These are phyloP conservation scores for Neonectria sp. DNA, from an alignment of 2,329 filamentous ascomycete genomes.

Conservation along the genomic window DNA sequence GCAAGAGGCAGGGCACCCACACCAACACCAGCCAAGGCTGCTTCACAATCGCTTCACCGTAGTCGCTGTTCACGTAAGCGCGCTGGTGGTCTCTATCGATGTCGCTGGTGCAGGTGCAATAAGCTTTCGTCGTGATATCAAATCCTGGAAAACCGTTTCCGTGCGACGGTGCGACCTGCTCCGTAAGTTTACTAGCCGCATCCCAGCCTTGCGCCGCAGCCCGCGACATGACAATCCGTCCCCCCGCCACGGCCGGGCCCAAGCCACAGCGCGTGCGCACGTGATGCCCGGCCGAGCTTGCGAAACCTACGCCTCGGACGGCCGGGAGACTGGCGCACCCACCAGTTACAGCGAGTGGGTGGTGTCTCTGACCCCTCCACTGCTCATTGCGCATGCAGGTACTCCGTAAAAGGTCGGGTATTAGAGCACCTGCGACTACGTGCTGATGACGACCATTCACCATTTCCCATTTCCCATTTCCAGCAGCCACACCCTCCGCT, in stretches of 20 bases:
- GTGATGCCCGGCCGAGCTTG: slow-evolving; percentile 35
- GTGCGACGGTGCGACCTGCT: slow-evolving; percentile 21
- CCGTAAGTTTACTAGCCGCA: slow-evolving; percentile 19
- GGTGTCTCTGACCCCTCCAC: slow-evolving; percentile 2
- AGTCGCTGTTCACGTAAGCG: slow-evolving; percentile 8
- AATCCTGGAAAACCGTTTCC: slow-evolving; percentile 20
- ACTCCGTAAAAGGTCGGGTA: no score
- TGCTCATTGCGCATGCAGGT: neutral
- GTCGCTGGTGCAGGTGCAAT: neutral
- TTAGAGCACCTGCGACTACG: neutral
- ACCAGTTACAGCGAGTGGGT: neutral
- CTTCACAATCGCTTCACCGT: neutral
- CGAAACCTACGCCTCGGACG: slow-evolving; percentile 4
- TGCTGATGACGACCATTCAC: neutral
- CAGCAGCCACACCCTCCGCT: slow-evolving; percentile 22
- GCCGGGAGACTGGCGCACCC: slow-evolving; percentile 2
- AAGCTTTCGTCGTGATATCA: neutral
- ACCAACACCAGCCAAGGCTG: neutral
- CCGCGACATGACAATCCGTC: slow-evolving; percentile 6
- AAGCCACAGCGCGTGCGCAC: slow-evolving; percentile 47
- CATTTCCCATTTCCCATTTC: neutral
- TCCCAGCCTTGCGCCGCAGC: slow-evolving; percentile 38
- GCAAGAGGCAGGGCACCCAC: slow-evolving; percentile 1
- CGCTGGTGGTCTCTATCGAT: neutral
- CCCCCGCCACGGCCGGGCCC: slow-evolving; percentile 21